Base-by-base conservation (phyloP, 2,329 filamentous ascomycete genomes). In the Ceratocystis colombiana region DNA sequence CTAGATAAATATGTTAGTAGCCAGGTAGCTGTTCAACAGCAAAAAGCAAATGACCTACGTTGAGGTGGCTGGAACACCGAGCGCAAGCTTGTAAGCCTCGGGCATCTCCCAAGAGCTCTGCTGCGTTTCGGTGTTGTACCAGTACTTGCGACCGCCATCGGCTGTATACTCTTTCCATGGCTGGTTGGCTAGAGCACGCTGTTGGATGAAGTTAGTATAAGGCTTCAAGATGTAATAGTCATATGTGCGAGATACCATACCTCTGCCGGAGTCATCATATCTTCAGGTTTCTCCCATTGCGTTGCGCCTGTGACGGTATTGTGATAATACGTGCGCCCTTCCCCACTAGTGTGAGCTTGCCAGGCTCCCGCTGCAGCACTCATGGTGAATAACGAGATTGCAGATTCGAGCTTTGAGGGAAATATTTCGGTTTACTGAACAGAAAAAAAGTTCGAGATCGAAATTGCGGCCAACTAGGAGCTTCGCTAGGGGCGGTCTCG, bases 101-200 rank as follows among this genome's bases (percentile, higher is more conserved):
- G 94, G 94, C 82, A 96, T 92, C 72, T 92, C 88, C 94, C 94
- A 99, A 41, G 89, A 90, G 75, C 91, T 97, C 77, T 91, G 84
- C 76, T 93, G 92, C 57, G 89, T 92, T 76, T 95, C 88, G 44
- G 87, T 89, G 75, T 99, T 94, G 76, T 92, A 93, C 89, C 91
- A 99, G 77, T 99, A 99, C 74, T 93, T 90, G 72, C 87, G 86
- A 61, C 93, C 94, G 70, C 90, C 89, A 69, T 91, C 86, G 25
- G 89, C 87, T 30, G 88, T 90, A 73, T 96, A 94, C 76, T 96
- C 90, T 73, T 93, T 94, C 91, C 92, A 99, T 70, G 89, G 89
- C 71, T 94, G 89, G 71, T 87, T 87, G 63, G 88, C 82, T 61
- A 95, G 81, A 65, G 89, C 89, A 73, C 88, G 88, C 90, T 92